These are phyloP conservation scores for Boletus austroedulis DNA, from an alignment of 1,284 basidiomycete species.

Conservation along the genomic window DNA sequence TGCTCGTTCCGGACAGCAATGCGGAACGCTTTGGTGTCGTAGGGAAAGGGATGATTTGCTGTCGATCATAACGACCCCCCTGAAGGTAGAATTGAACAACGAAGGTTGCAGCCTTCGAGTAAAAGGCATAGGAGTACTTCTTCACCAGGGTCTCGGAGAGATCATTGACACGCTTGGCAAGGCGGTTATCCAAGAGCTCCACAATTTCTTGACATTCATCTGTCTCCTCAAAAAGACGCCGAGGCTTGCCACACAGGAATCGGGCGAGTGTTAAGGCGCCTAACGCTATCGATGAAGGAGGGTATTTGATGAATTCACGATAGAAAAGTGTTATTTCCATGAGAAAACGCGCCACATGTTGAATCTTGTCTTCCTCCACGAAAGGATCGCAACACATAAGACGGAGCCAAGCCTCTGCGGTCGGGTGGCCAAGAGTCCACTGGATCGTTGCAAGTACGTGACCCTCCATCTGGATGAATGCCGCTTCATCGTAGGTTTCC, in stretches of 20 bases:
- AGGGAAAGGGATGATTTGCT: slow-evolving; percentile 54
- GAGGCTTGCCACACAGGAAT: slow-evolving; percentile 76
- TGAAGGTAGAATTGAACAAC: slow-evolving; percentile 90
- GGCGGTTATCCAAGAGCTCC: slow-evolving; percentile 79
- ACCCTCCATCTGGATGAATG: slow-evolving; percentile 96
- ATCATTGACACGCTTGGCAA: slow-evolving; percentile 83
- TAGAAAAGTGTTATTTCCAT: slow-evolving; percentile 99
- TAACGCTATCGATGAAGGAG: slow-evolving; percentile 83
- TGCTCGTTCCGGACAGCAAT: slow-evolving; percentile 52
- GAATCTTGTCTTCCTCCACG: slow-evolving; percentile 84
- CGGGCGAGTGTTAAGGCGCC: slow-evolving; percentile 89
- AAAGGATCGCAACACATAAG: slow-evolving; percentile 68
- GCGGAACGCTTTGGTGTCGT: slow-evolving; percentile 65
- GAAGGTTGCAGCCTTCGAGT: slow-evolving; percentile 89
- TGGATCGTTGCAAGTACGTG: slow-evolving; percentile 95
- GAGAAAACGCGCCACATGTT: slow-evolving; percentile 93
- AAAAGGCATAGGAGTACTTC: slow-evolving; percentile 96
- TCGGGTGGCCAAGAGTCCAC: slow-evolving; percentile 97
- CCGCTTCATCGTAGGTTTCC: slow-evolving; percentile 92
- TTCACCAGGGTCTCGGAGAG: slow-evolving; percentile 93
- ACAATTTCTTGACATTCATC: slow-evolving; percentile 77
- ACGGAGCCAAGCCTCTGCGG: slow-evolving; percentile 95
- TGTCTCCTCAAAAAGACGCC: slow-evolving; percentile 77
- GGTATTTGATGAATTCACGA: slow-evolving; percentile 87
- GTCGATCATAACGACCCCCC: slow-evolving; percentile 64